A percentile compares a stretch with the other conserved stretches of the same genome.
Evolutionary conservation across 2,329 filamentous ascomycete genomes (phyloP).

Genomic region (Davidsoniella eucalypti): DNA sequence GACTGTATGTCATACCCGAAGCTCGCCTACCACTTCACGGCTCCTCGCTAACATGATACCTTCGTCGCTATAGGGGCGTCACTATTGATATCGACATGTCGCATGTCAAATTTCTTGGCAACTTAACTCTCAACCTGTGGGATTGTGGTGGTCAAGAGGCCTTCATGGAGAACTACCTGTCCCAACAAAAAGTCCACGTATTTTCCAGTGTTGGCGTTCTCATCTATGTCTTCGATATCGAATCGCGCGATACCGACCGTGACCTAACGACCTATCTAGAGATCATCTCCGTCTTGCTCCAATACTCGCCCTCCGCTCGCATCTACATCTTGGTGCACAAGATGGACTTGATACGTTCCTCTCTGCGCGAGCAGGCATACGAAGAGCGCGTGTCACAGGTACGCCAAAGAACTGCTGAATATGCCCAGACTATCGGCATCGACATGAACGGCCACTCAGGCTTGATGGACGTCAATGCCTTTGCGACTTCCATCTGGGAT

Average conservation of each 20-base stretch:
- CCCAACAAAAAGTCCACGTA: constrained; percentile 86
- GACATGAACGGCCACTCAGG: constrained; percentile 19
- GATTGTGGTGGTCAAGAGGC: constrained; percentile 97
- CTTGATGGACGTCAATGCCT: constrained; percentile 58
- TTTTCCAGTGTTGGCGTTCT: constrained; percentile 93
- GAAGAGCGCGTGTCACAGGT: constrained; percentile 68
- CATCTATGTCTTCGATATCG: constrained; percentile 98
- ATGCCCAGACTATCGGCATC: constrained; percentile 16
- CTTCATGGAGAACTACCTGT: constrained; percentile 97
- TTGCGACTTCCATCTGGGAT: constrained; percentile 96
- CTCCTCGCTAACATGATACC: background rate
- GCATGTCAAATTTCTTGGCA: constrained; percentile 97
- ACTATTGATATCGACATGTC: constrained; percentile 98
- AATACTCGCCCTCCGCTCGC: constrained; percentile 65
- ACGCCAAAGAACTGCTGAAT: constrained; percentile 50
- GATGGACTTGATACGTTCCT: constrained; percentile 83
- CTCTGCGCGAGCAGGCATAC: constrained; percentile 66
- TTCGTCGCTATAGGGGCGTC: constrained; percentile 41
- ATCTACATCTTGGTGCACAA: constrained; percentile 97
- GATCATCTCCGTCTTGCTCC: constrained; percentile 73
- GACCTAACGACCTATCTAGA: constrained; percentile 85
- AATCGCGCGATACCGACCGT: constrained; percentile 83
- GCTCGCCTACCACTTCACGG: background rate
- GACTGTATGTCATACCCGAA: constrained; percentile 37
- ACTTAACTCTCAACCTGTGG: constrained; percentile 93